These are phyloP conservation scores for Stephanodiscus triporus DNA, from an alignment of 108 stramenopile genomes.

Conservation along the genomic window DNA sequence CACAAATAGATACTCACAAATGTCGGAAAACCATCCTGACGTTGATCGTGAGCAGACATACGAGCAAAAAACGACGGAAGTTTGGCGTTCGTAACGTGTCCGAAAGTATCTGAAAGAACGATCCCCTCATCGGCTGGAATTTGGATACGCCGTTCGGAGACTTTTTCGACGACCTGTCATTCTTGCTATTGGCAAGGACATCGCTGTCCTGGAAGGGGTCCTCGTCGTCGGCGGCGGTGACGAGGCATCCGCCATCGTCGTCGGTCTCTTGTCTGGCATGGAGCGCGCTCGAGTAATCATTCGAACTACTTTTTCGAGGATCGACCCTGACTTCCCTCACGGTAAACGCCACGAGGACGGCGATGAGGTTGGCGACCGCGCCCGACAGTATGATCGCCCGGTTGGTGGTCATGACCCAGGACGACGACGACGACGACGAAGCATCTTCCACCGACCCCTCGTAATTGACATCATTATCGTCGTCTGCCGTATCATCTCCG, in stretches of 20 bases:
- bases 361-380: slow-evolving; percentile 63
- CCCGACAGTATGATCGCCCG: slow-evolving; percentile 73
- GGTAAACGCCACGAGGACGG: slow-evolving; percentile 55
- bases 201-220: not conserved
- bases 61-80: slow-evolving; percentile 79
- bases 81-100: slow-evolving; percentile 59
- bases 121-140: slow-evolving; percentile 63
- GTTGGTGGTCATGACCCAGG: slow-evolving; percentile 66
- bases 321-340: slow-evolving; percentile 73
- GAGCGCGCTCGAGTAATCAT: no score
- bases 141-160: slow-evolving; percentile 15
- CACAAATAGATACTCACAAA: slow-evolving; percentile 27
- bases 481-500: slow-evolving; percentile 1
- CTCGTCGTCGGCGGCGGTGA: slow-evolving; percentile 5
- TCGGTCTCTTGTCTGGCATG: not conserved
- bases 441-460: not conserved
- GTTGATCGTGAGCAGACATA: slow-evolving; percentile 81
- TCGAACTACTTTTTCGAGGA: not conserved
- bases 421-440: slow-evolving; percentile 2
- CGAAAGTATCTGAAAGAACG: slow-evolving; percentile 48
- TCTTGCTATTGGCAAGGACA: not conserved
- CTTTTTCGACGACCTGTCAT: slow-evolving; percentile 19
- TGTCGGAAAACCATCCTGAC: slow-evolving; percentile 86
- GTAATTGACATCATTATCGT: slow-evolving; percentile 10
- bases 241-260: not conserved